Base-by-base conservation (phyloP, 352 stramenopile genomes). In the Phytophthora vignae region DNA sequence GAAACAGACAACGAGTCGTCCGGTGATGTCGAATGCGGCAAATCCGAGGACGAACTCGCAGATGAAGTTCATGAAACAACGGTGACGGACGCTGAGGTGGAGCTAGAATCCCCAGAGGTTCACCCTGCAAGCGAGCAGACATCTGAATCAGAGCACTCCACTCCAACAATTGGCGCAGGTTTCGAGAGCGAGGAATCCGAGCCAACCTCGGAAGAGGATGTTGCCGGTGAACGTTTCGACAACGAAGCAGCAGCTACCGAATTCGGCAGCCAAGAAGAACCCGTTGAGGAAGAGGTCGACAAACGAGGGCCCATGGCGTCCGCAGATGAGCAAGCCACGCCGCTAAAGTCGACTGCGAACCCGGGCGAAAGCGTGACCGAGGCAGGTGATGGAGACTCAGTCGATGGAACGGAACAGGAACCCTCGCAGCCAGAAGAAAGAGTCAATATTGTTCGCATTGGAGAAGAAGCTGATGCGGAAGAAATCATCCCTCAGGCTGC, bases 401-500 rank as follows among this genome's bases (percentile, higher is more conserved):
- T 54, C 14, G 46, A 58, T 14, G 54, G 29, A 19, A 49, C 53
- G 29, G 29, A 38, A 11, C 36, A 42, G 17, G 36, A 42, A 42
- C 36, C 11, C 36, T 42, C 36, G 1, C 36, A 42, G 10, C 36
- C 36, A 14, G 36, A 42, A 42, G 36, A 42, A 42, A 42, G 5
- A 17, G 36, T 42, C 36, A 17, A 42, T 15, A 12, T 2, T 11
- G 9, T 42, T 42, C 36, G 17, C 36, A 12, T 12, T 22, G n/a
- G 22, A 25, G 22, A 12, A 50, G 19, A 9, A 17, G 15, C 14
- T 12, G 40, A 55, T 36, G 54, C 64, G 19, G 14, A 71, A 6
- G 48, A 55, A 38, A 22, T 42, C 52, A 49, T 66, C 33, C 14
- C 38, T 38, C 64, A 71, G 22, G 36, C 60, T 31, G 52, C 64